Conservation (phyloP, 2,329 filamentous ascomycete genomes). For the Didymella sp. region DNA sequence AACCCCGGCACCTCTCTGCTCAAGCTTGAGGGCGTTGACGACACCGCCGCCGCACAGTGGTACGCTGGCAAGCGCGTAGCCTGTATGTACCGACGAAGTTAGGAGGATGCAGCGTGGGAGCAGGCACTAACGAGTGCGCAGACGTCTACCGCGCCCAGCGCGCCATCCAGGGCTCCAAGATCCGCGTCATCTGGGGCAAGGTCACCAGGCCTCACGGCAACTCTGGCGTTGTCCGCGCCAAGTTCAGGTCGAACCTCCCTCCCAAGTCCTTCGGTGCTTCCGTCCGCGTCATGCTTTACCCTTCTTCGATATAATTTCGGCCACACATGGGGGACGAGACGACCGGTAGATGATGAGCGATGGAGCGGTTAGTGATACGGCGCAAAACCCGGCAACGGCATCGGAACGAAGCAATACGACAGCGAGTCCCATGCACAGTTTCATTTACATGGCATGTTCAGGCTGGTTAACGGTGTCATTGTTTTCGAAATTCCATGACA, state of each 20-base stretch:
- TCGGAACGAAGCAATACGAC: slow-evolving; percentile 35
- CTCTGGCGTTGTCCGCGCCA: slow-evolving; percentile 96
- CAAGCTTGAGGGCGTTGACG: slow-evolving; percentile 98
- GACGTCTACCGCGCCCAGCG: slow-evolving; percentile 94
- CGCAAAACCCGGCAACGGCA: slow-evolving; percentile 40
- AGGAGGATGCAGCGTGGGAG: slow-evolving; percentile 2
- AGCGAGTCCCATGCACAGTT: slow-evolving; percentile 42
- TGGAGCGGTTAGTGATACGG: slow-evolving; percentile 37
- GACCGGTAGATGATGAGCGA: slow-evolving; percentile 35
- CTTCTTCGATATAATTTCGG: slow-evolving; percentile 85
- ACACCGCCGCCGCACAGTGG: slow-evolving; percentile 85
- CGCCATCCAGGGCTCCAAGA: slow-evolving; percentile 97
- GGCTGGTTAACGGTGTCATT: slow-evolving; percentile 50
- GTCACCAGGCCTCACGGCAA: slow-evolving; percentile 96
- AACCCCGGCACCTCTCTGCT: slow-evolving; percentile 90
- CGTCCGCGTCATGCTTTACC: slow-evolving; percentile 97
- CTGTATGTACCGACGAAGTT: slow-evolving; percentile 53
- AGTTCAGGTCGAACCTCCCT: slow-evolving; percentile 95
- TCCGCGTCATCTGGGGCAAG: slow-evolving; percentile 95
- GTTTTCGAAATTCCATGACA: slow-evolving; percentile 47
- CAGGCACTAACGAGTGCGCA: slow-evolving; percentile 24
- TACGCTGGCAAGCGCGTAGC: slow-evolving; percentile 99
- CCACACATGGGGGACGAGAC: slow-evolving; percentile 36
- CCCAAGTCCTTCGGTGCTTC: slow-evolving; percentile 87
- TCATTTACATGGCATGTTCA: slow-evolving; percentile 48